Evolutionary conservation across 441 rosid genomes (phyloP).

Genomic region (Gossypium aridum): DNA sequence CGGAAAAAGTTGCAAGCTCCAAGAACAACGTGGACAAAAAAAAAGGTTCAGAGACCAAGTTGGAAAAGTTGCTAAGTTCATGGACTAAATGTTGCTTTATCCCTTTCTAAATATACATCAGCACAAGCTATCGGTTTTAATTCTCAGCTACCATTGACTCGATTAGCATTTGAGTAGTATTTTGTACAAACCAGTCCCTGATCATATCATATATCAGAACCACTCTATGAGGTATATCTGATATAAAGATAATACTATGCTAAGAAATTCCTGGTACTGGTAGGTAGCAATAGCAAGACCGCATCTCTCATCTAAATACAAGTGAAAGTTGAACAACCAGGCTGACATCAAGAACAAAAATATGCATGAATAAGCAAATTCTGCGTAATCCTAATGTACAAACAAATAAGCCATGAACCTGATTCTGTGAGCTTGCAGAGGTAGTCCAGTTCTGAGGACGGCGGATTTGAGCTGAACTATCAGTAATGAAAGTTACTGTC

Average conservation of each 20-base stretch:
- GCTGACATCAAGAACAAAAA: neutral
- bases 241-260: neutral
- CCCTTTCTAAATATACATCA: no score
- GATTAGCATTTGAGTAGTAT: neutral
- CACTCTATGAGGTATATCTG: neutral
- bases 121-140: neutral
- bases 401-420: constrained; percentile 26
- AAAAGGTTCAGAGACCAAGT: no score
- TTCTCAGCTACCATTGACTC: neutral
- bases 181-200: neutral
- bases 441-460: constrained; percentile 38
- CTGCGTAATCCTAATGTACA: neutral
- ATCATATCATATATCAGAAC: neutral
- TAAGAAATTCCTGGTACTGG: neutral
- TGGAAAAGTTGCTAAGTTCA: no score
- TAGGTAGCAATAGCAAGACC: neutral
- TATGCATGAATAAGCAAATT: neutral
- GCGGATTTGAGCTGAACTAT: constrained; percentile 22
- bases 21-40: no score
- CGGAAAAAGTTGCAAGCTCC: no score
- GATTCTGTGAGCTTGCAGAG: constrained; percentile 39
- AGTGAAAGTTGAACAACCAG: neutral
- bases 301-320: neutral
- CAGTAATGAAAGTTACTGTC: constrained; percentile 35
- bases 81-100: no score